Evolutionary conservation across 31 red algal genomes (phyloP), one percentile per base, ranked within the genome.

Genomic region (Asparagopsis taxiformis): DNA sequence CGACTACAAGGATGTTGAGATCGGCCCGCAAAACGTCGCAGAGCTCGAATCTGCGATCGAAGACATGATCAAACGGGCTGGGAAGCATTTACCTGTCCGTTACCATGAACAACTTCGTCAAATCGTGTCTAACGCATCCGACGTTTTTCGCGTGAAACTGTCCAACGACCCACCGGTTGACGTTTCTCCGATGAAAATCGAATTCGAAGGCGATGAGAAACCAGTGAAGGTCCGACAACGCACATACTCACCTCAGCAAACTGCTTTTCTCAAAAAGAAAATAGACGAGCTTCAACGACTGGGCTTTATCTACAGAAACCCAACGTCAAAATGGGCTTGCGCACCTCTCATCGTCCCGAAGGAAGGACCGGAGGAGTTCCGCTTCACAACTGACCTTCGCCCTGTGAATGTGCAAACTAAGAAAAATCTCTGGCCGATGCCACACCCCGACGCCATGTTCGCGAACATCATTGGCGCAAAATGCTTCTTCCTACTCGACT

Each of bases 1-100:
- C 0, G 68, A 84, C 31, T 84, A 84, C 54, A 71, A 84, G 46
- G 79, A 72, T 54, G 53, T 84, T 3, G 67, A 84, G 24, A 23
- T 81, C 29, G 77, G 77, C 2, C 6, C 10, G 0, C 46, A 59
- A 1, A 48, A 81, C 11, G 1, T 32, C 9, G 79, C 26, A 5
- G 52, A 84, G 37, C 56, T 84, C 7, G 2, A 59, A 7, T 17
- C 30, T 6, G 79, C 17, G 34, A 73, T 84, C 38, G 0, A 72
- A 15, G 36, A 49, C 9, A 54, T 64, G 56, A 72, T 62, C 1
- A 1, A 62, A 7, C 56, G 79, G 51, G 79, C 66, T 15, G 35
- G 2, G 1, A 60, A 59, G 3, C 9, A 54, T 13, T 49, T 84
- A 36, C 60, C 60, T 23, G 52, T 6, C 23, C 34, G 68, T 36